Conservation (phyloP, 1,284 basidiomycete genomes). For the Pseudozyma flocculosa region DNA sequence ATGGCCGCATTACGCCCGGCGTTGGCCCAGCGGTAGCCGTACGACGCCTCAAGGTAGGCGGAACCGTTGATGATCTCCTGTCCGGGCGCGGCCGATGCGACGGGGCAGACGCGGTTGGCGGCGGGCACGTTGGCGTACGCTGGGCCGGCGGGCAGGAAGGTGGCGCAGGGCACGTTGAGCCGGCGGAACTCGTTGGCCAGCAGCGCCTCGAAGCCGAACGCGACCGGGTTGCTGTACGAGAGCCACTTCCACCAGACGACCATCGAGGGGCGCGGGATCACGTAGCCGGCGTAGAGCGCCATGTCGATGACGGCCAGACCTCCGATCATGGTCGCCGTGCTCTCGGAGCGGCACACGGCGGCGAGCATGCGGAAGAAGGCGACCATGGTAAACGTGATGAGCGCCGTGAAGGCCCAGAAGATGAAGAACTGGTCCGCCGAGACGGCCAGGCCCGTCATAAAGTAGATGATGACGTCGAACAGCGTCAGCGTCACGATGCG, state of each 20-base stretch:
- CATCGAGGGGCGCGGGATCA: slow-evolving; percentile 48
- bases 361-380: slow-evolving; percentile 46
- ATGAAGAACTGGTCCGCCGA: slow-evolving; percentile 46
- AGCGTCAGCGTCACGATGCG: slow-evolving; percentile 22
- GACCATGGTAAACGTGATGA: slow-evolving; percentile 44
- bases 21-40: slow-evolving; percentile 32
- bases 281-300: slow-evolving; percentile 47
- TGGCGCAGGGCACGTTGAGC: slow-evolving; percentile 29
- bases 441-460: slow-evolving; percentile 37
- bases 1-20: slow-evolving; percentile 44
- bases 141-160: slow-evolving; percentile 27
- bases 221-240: slow-evolving; percentile 48
- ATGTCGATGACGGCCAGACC: slow-evolving; percentile 61
- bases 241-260: slow-evolving; percentile 53
- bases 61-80: slow-evolving; percentile 20
- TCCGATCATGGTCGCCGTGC: slow-evolving; percentile 60
- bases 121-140: slow-evolving; percentile 16
- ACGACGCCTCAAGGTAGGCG: slow-evolving; percentile 42
- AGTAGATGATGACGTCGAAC: slow-evolving; percentile 49
- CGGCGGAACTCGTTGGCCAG: slow-evolving; percentile 48
- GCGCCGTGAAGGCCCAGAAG: slow-evolving; percentile 25
- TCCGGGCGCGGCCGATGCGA: slow-evolving; percentile 36
- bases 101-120: slow-evolving; percentile 43
- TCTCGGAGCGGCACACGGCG: slow-evolving; percentile 24
- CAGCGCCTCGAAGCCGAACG: slow-evolving; percentile 47